Evolutionary conservation across 2,329 filamentous ascomycete species (phyloP).

Genomic region (Penicillium sp.): DNA sequence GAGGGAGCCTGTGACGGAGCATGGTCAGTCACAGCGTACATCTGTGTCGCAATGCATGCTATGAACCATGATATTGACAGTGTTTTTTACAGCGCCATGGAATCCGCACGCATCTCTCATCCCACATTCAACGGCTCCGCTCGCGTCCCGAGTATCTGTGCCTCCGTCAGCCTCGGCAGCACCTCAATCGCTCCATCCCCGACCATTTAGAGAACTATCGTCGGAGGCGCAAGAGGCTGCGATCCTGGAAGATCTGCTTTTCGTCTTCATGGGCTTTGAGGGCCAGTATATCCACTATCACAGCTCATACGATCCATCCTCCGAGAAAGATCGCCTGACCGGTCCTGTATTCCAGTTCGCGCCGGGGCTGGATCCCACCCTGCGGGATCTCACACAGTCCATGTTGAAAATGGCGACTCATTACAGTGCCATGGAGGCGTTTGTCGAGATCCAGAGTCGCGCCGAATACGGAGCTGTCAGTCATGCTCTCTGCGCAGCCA

Average conservation of each 20-base stretch:
- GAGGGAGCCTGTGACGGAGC: constrained; percentile 34
- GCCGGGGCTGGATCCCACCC: constrained; percentile 81
- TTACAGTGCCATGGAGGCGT: constrained; percentile 85
- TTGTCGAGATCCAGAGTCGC: constrained; percentile 89
- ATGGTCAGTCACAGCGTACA: constrained; percentile 27
- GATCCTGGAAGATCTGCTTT: constrained; percentile 85
- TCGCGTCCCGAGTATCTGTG: constrained; percentile 66
- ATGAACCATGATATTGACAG: constrained; percentile 5
- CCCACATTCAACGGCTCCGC: constrained; percentile 66
- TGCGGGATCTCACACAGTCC: constrained; percentile 80
- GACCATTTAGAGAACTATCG: constrained; percentile 66
- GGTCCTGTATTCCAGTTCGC: constrained; percentile 79
- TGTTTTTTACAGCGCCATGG: constrained; percentile 56
- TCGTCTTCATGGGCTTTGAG: constrained; percentile 97
- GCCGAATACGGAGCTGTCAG: constrained; percentile 94
- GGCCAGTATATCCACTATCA: constrained; percentile 93
- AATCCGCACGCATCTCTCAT: constrained; percentile 74
- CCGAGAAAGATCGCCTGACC: constrained; percentile 81
- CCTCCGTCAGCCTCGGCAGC: constrained; percentile 64
- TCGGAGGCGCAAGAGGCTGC: constrained; percentile 81
- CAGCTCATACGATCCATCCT: constrained; percentile 74
- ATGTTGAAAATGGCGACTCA: constrained; percentile 95
- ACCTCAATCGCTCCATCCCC: constrained; percentile 66
- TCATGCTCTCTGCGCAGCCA: constrained; percentile 91
- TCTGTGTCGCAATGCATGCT: neutral